Conservation (phyloP, 2,329 filamentous ascomycete genomes). For the Aspergillus caelatus region DNA sequence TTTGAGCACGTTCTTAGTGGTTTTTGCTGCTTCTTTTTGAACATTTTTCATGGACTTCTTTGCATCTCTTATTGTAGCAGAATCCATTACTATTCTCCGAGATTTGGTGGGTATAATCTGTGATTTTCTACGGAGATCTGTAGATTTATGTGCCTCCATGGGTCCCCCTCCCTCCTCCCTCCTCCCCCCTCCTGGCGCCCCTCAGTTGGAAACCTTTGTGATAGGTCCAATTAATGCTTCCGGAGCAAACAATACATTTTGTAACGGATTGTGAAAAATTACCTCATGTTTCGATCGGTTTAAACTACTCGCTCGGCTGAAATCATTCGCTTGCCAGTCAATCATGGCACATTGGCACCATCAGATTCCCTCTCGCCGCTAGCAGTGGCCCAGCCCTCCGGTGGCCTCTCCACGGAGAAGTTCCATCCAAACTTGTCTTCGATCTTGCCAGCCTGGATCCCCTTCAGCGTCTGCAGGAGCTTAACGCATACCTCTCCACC, state of each 20-base stretch:
- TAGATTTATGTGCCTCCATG: not conserved
- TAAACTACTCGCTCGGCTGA: not conserved
- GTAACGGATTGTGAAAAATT: not conserved
- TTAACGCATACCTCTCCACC: slow-evolving; percentile 71
- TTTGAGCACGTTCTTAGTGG: no score
- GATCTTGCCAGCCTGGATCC: slow-evolving; percentile 79
- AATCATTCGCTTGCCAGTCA: not conserved
- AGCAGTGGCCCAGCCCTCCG: slow-evolving; percentile 34
- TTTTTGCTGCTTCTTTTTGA: not conserved
- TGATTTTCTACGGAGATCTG: not conserved
- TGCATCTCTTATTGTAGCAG: not conserved
- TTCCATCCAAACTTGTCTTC: slow-evolving; percentile 78
- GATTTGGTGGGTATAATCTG: not conserved
- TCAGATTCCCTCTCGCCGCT: slow-evolving; percentile 21
- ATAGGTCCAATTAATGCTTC: not conserved
- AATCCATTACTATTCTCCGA: not conserved
- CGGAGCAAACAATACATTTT: not conserved
- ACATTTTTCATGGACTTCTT: not conserved
- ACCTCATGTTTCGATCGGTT: not conserved
- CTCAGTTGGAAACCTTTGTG: not conserved
- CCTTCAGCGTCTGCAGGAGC: slow-evolving; percentile 76
- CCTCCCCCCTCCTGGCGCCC: no score
- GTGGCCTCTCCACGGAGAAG: slow-evolving; percentile 39
- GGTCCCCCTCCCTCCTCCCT: not conserved
- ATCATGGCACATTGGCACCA: slow-evolving; percentile 32